Percentiles rank a stretch among this genome's conserved stretches.
Evolutionary conservation across 2,329 filamentous ascomycete species (phyloP).

Genomic region (Meredithiella fracta): DNA sequence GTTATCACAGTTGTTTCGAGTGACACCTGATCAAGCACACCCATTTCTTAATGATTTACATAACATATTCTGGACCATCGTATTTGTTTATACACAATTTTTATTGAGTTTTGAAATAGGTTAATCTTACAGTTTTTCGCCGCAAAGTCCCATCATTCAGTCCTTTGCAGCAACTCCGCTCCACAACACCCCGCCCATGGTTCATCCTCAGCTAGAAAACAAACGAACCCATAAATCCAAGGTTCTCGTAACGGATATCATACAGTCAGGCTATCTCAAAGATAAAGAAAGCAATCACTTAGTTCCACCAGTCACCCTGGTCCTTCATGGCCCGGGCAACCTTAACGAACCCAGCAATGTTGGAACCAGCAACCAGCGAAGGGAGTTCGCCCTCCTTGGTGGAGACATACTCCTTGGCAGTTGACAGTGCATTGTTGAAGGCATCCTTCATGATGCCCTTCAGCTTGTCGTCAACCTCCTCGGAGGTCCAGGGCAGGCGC

Average conservation of each 20-base stretch:
- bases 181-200: neutral
- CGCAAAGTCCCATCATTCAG: no score
- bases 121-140: no score
- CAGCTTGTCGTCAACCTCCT: constrained; percentile 84
- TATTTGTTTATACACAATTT: neutral
- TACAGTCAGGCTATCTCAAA: neutral
- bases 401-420: constrained; percentile 75
- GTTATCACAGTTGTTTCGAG: no score
- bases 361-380: constrained; percentile 79
- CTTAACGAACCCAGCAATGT: constrained; percentile 97
- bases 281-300: neutral
- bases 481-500: constrained; percentile 67
- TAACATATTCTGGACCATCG: neutral
- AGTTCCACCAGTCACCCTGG: constrained; percentile 80
- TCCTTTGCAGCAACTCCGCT: neutral
- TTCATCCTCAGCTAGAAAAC: neutral
- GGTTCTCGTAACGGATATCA: neutral
- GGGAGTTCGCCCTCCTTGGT: constrained; percentile 69
- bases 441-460: constrained; percentile 89
- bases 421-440: constrained; percentile 78
- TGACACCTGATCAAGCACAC: no score
- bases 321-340: constrained; percentile 87
- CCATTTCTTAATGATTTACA: no score
- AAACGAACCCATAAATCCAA: neutral
- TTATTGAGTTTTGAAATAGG: neutral